Base-by-base conservation (phyloP, 169 alveolate species). In the Blepharisma undulans region DNA sequence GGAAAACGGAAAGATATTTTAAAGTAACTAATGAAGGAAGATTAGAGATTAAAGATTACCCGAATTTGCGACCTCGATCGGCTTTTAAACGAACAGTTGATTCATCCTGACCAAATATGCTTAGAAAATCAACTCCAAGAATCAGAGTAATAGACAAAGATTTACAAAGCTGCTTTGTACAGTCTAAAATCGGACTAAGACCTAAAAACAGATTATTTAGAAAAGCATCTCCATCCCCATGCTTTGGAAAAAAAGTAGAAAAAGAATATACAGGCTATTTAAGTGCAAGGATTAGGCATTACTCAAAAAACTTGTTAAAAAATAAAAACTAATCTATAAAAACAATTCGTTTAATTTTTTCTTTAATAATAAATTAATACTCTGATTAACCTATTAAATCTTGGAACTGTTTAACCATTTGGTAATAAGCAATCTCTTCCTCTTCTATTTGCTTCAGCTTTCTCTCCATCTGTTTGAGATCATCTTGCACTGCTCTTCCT, bases 361-460 rank as follows among this genome's bases (percentile, higher is more conserved):
- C 34, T 5, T 22, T 22, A 4, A 78, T 27, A 4, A 78, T 36
- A 21, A 22, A n/a, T 27, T 25, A 78, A 78, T 29, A 14, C 12
- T 78, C 60, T 82, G 32, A 82, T n/a, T 82, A 32, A 14, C 89
- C 89, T 36, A 82, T 48, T 2, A 82, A 78, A 1, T 34, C 74
- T 32, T 82, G 29, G 36, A 82, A 82, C 78, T 82, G 76, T 82
- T 82, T 82, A 30, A 82, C 89, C 77, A 82, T 34, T 72, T 82
- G 89, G 33, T 48, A 82, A 60, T 82, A 82, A 34, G 27, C 29
- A 27, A 72, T 34, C 76, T 82, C 89, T 4, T 25, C 34, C 60
- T 82, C 89, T 60, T 48, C 78, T 2, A 82, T 21, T n/a, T 22
- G 27, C 34, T 82, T 82, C 18, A 25, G 36, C 34, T 82, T 34